Conservation (phyloP, 2,329 filamentous ascomycete genomes). For the Talaromyces amestolkiae region DNA sequence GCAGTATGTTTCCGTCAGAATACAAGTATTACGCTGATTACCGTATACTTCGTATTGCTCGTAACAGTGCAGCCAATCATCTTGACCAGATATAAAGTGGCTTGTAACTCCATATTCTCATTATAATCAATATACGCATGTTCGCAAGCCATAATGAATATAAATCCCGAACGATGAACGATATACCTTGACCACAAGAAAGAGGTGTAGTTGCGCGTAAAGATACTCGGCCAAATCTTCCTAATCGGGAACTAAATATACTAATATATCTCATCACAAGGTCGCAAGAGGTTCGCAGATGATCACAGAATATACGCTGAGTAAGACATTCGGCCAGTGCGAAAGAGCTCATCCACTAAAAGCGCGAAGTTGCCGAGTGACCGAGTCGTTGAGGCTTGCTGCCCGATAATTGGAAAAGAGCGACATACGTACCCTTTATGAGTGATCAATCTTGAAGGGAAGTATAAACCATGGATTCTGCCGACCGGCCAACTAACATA, state of each 20-base stretch:
- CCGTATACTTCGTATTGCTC: neutral
- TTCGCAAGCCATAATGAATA: neutral
- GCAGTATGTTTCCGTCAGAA: neutral
- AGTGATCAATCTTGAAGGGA: neutral
- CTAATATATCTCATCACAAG: neutral
- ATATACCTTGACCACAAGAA: neutral
- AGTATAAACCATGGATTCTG: no score
- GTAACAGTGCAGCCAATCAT: neutral
- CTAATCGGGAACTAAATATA: neutral
- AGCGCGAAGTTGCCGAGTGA: neutral
- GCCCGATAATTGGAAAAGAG: neutral
- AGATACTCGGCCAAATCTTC: slow-evolving; percentile 1
- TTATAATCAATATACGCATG: neutral
- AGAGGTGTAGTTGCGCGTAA: neutral
- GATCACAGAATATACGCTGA: neutral
- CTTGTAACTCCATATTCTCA: neutral
- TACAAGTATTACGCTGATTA: neutral
- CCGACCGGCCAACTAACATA: no score
- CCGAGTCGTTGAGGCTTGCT: neutral
- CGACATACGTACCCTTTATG: neutral
- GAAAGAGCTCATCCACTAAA: neutral
- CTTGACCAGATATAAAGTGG: neutral
- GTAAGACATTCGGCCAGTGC: neutral
- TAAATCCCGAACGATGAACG: neutral
- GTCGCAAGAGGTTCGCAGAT: neutral